These are phyloP conservation scores for Stenogyne calaminthoides DNA, from an alignment of 305 asterid species.

Conservation along the genomic window DNA sequence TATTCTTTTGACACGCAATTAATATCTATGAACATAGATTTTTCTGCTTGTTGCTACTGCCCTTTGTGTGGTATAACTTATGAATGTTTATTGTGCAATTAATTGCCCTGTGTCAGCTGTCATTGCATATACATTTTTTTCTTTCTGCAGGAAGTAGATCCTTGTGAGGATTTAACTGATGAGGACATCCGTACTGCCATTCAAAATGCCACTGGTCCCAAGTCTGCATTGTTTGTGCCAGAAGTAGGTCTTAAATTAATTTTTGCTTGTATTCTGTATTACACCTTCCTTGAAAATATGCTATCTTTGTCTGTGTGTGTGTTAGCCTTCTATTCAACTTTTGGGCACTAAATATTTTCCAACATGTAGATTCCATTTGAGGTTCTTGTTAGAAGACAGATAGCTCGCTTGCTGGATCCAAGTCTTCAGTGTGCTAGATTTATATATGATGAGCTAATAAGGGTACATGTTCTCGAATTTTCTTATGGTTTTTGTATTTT, in stretches of 20 bases:
- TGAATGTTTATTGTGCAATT: constrained; percentile 7
- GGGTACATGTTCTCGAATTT: constrained; percentile 44
- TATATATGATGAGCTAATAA: constrained; percentile 84
- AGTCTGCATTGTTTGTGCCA: constrained; percentile 90
- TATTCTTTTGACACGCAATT: constrained; percentile 7
- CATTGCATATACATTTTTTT: constrained; percentile 17
- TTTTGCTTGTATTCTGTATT: constrained; percentile 20
- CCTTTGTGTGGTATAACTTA: constrained; percentile 8
- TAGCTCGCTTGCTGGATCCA: constrained; percentile 88
- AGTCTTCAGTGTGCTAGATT: constrained; percentile 95
- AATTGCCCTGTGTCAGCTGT: constrained; percentile 13
- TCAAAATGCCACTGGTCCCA: constrained; percentile 94
- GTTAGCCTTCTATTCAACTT: constrained; percentile 7
- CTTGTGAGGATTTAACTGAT: constrained; percentile 93
- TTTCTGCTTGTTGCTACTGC: constrained; percentile 11
- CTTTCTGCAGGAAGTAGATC: constrained; percentile 83
- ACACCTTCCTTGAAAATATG: neutral
- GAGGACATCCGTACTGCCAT: constrained; percentile 96
- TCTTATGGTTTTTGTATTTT: constrained; percentile 16
- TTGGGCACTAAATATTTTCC: constrained; percentile 12
- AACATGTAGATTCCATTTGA: constrained; percentile 84
- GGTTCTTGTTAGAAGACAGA: constrained; percentile 83
- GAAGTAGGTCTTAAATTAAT: constrained; percentile 58
- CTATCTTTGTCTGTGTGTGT: neutral
- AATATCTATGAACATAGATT: neutral